Evolutionary conservation across 2,329 filamentous ascomycete genomes (phyloP).

Genomic region (Elsinoe australis): DNA sequence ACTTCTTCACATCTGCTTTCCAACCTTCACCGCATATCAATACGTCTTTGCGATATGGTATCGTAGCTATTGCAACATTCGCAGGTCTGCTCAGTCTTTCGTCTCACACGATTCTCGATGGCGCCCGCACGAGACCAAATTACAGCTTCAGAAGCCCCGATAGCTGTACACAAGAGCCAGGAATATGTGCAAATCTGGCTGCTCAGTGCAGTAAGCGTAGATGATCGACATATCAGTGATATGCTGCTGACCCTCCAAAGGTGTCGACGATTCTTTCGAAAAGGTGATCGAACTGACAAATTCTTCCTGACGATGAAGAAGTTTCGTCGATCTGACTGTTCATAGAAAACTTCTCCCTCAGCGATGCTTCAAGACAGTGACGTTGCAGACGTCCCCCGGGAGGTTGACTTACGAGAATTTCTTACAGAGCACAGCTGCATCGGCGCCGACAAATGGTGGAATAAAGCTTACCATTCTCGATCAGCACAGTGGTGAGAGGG

Average conservation of each 20-base stretch:
- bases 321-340: too few species aligned
- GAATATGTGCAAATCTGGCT: neutral
- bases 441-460: too few species aligned
- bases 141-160: neutral
- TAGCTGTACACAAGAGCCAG: neutral
- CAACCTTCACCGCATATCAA: too few species aligned
- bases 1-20: too few species aligned
- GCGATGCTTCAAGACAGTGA: neutral
- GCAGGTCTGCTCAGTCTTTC: too few species aligned
- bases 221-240: too few species aligned
- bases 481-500: neutral
- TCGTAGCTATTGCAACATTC: too few species aligned
- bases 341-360: neutral
- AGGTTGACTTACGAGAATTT: neutral
- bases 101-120: neutral
- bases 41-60: too few species aligned
- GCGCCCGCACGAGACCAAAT: neutral
- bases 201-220: neutral
- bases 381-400: neutral
- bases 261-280: neutral
- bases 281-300: too few species aligned
- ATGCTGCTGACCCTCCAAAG: neutral
- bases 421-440: too few species aligned
- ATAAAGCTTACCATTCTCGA: neutral
- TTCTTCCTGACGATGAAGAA: too few species aligned